A percentile compares a stretch with the other conserved stretches of the same genome.
Evolutionary conservation across 805 yeast species (phyloP).

Genomic region (Spathaspora boniae): DNA sequence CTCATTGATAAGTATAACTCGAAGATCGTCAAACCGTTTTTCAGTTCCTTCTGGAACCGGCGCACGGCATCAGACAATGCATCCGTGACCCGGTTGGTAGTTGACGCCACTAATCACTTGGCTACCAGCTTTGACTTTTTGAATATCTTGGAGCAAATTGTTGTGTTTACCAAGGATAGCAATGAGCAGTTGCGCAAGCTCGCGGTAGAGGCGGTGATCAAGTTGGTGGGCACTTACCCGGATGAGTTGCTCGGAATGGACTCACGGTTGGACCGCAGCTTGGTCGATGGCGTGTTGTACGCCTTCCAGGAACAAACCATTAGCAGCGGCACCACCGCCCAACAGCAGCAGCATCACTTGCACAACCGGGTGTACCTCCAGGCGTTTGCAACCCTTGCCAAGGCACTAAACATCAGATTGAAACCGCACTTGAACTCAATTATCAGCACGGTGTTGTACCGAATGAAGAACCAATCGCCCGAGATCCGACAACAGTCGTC

Average conservation of each 20-base stretch:
- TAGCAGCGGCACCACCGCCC: too few relatives aligned
- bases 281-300: constrained; percentile 75
- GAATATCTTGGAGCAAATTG: constrained; percentile 53
- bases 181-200: constrained; percentile 75
- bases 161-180: constrained; percentile 69
- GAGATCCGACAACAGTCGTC: constrained; percentile 82
- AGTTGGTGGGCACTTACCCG: constrained; percentile 41
- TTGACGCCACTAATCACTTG: constrained; percentile 66
- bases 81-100: constrained; percentile 55
- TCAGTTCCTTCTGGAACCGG: constrained; percentile 76
- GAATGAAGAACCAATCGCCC: constrained; percentile 67
- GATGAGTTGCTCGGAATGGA: constrained; percentile 50
- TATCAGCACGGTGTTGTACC: constrained; percentile 65
- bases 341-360: too few relatives aligned
- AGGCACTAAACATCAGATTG: constrained; percentile 58
- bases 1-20: constrained; percentile 48
- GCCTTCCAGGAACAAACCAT: constrained; percentile 77
- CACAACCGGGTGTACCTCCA: constrained; percentile 49
- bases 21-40: constrained; percentile 58
- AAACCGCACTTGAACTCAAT: constrained; percentile 72
- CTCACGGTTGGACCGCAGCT: constrained; percentile 55
- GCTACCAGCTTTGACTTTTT: constrained; percentile 67
- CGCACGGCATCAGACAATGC: constrained; percentile 65
- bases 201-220: constrained; percentile 70
- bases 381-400: constrained; percentile 63